These are phyloP conservation scores for Oleoguttula mirabilis DNA, from an alignment of 495 filamentous ascomycete species.

Conservation along the genomic window DNA sequence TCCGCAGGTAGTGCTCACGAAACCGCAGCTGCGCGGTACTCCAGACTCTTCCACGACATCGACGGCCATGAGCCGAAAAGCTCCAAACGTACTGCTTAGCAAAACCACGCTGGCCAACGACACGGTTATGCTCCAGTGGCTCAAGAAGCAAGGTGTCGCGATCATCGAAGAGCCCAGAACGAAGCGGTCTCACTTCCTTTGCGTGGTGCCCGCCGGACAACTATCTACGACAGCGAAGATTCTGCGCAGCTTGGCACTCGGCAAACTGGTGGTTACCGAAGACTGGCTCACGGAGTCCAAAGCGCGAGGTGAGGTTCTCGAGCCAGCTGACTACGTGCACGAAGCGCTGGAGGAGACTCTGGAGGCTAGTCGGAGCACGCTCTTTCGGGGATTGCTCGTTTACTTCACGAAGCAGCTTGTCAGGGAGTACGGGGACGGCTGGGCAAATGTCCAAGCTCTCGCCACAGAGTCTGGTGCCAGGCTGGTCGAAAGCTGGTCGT, in stretches of 20 bases:
- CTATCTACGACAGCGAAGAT: constrained; percentile 9
- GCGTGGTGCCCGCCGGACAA: constrained; percentile 5
- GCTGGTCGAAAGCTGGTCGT: too few relatives aligned
- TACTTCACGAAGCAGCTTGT: constrained; percentile 10
- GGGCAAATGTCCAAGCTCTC: constrained; percentile 10
- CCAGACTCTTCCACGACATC: too few relatives aligned
- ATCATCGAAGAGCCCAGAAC: constrained; percentile 4
- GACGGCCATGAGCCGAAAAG: too few relatives aligned
- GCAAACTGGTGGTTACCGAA: constrained; percentile 8
- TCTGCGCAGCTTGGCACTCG: constrained; percentile 7
- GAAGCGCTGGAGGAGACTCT: neutral
- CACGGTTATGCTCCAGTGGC: too few relatives aligned
- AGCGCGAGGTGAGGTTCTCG: constrained; percentile 1
- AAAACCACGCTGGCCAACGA: too few relatives aligned
- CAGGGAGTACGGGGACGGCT: constrained; percentile 9
- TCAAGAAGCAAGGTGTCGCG: neutral
- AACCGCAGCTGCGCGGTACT: too few relatives aligned
- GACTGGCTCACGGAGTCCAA: constrained; percentile 13
- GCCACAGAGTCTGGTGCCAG: constrained; percentile 8
- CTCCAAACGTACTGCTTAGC: too few relatives aligned
- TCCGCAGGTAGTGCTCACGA: too few relatives aligned
- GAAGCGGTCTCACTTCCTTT: constrained; percentile 9
- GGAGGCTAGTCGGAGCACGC: neutral
- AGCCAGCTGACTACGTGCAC: constrained; percentile 10
- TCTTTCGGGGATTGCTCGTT: constrained; percentile 5